Conservation (phyloP, 2,329 filamentous ascomycete genomes). For the Hypoxylon sp. region DNA sequence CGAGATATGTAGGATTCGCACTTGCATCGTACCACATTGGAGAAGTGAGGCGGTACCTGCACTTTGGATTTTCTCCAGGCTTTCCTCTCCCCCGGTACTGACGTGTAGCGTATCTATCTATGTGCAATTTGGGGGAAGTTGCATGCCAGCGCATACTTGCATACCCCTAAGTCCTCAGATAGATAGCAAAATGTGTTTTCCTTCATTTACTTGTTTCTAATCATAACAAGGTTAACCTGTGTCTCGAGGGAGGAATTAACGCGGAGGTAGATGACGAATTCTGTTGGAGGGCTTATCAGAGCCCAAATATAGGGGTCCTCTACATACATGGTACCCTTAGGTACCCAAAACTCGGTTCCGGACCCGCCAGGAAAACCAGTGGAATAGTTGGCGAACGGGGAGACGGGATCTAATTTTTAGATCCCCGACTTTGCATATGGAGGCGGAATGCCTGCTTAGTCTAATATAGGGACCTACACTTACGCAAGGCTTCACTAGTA, state of each 20-base stretch:
- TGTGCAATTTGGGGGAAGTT: neutral
- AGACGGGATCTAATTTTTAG: neutral
- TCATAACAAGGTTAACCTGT: neutral
- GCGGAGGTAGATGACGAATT: neutral
- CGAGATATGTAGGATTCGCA: neutral
- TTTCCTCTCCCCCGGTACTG: neutral
- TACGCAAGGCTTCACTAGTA: neutral
- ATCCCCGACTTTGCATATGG: neutral
- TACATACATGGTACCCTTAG: neutral
- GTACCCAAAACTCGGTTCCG: neutral
- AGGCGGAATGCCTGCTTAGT: neutral
- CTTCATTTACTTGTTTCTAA: neutral
- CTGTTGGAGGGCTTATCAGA: neutral
- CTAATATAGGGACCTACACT: neutral
- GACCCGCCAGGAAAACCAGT: neutral
- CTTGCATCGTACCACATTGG: neutral
- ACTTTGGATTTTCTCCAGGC: neutral
- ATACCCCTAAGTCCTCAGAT: neutral
- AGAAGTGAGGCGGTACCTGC: slow-evolving; percentile 1
- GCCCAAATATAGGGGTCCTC: neutral
- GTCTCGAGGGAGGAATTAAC: neutral
- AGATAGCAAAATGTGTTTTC: neutral
- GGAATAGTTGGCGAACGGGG: neutral
- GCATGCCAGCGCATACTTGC: neutral
- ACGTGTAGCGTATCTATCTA: neutral